Evolutionary conservation across 805 yeast genomes (phyloP), one percentile per base, ranked within the genome.

Genomic region (Diddensiella caesifluorescens): DNA sequence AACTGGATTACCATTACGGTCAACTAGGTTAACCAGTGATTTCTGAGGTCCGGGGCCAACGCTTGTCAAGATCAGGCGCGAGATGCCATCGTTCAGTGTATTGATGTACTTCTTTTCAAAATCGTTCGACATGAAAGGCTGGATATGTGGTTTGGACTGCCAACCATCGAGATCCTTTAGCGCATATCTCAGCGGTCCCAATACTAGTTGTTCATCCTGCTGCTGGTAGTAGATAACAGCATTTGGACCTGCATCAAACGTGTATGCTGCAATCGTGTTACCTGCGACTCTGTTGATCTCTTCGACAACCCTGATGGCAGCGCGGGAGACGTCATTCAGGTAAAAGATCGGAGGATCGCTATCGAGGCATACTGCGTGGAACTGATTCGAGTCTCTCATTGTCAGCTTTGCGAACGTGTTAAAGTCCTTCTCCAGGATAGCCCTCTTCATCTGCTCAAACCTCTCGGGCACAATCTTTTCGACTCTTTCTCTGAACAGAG

Each of bases 191-290:
- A 92, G 66, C 50, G 85, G 70, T 3, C 88, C 80, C 53, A 90
- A 73, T 4, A 92, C 79, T 48, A 69, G 71, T n/a, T 65, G 54
- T 64, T 88, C 95, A 64, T 90, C 76, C 56, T 79, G 70, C 51
- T 74, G 74, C 59, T 81, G 79, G 61, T 92, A 92, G 68, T 92
- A 92, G 47, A 92, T 75, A 34, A 92, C 99, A 16, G 97, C 95
- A 65, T 92, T 92, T 64, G 99, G 98, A 60, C 99, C 99, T 23
- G 99, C 99, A 64, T 92, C 99, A 59, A 83, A 92, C 1, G 99
- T 92, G 65, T 92, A 92, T 28, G 97, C 97, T 9, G 95, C 98
- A 42, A 90, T 73, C 9, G 74, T 73, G 20, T 52, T 48, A 39
- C 83, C 85, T 26, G 75, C 79, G 3, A 61, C 51, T 50, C 73